These are phyloP conservation scores for Ceratocystis diversiconidia DNA, from an alignment of 2,329 filamentous ascomycete genomes.

Conservation along the genomic window DNA sequence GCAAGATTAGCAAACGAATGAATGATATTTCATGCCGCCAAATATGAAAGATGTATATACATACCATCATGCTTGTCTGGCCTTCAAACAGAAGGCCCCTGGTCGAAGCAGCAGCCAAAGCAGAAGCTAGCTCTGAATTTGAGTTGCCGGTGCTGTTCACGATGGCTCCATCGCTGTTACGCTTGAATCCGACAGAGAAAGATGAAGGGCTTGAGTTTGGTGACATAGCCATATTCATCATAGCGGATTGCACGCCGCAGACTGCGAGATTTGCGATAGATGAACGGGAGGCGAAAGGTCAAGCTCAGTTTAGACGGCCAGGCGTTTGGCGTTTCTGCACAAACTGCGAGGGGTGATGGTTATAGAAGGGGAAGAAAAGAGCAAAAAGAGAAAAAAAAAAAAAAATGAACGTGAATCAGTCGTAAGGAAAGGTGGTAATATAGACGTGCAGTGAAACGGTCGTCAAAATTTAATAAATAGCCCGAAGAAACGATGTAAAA, in stretches of 20 bases:
- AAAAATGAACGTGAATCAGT: not conserved
- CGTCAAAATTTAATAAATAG: no score
- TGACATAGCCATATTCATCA: constrained; percentile 3
- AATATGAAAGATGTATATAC: not conserved
- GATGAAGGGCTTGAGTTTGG: constrained; percentile 1
- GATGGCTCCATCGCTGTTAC: constrained; percentile 14
- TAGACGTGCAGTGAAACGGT: no score
- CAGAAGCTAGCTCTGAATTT: not conserved
- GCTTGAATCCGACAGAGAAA: constrained; percentile 13
- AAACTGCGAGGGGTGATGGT: constrained; percentile 1
- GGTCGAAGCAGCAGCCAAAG: not conserved
- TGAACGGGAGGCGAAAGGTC: not conserved
- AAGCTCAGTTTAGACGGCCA: not conserved
- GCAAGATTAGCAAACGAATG: not conserved
- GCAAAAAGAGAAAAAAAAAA: not conserved
- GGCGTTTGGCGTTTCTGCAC: constrained; percentile 11
- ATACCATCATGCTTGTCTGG: constrained; percentile 5
- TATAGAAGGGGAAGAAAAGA: not conserved
- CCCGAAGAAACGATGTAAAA: no score
- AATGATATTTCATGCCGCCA: not conserved
- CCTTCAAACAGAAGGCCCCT: not conserved
- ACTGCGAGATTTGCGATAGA: not conserved
- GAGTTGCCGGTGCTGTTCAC: not conserved
- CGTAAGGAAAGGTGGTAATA: no score
- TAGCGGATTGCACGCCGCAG: not conserved